These are phyloP conservation scores for Chlorella sp. DNA, from an alignment of 139 green algal species.

Conservation along the genomic window DNA sequence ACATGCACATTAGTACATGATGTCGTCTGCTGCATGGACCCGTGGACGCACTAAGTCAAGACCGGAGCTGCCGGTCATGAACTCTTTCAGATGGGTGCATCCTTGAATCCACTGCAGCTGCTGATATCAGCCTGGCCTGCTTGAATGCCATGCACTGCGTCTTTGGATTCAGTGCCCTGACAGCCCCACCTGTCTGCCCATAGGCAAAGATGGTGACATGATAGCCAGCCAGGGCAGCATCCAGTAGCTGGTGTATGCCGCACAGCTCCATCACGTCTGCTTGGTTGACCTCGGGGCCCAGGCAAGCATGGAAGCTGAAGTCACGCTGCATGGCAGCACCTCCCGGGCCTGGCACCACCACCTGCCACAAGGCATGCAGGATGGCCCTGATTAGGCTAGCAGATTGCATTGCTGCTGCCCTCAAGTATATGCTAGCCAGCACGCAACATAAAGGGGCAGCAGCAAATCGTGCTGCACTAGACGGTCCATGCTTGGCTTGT, in stretches of 20 bases:
- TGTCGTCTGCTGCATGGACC: background rate
- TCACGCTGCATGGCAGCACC: conserved; percentile 45
- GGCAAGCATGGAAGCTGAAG: conserved; percentile 60
- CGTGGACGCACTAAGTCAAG: background rate
- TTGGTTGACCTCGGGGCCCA: conserved; percentile 35
- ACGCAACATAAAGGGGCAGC: no score
- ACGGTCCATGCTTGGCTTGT: no score
- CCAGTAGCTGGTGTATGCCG: conserved; percentile 67
- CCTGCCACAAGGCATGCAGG: no score
- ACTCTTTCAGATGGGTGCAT: no score
- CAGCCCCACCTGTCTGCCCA: conserved; percentile 8
- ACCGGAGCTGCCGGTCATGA: no score
- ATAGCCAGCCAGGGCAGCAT: conserved; percentile 75
- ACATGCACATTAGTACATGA: background rate
- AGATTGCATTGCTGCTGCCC: no score
- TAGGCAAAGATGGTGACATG: conserved; percentile 66
- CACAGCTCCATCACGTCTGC: conserved; percentile 52
- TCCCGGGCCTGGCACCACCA: conserved; percentile 47
- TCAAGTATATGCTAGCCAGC: no score
- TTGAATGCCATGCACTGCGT: background rate
- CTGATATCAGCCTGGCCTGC: background rate
- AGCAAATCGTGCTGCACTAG: no score
- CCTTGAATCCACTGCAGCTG: no score
- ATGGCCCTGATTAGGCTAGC: no score
- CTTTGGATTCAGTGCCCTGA: background rate